These are phyloP conservation scores for Myochromella boudieri DNA, from an alignment of 768 basidiomycete species.

Conservation along the genomic window DNA sequence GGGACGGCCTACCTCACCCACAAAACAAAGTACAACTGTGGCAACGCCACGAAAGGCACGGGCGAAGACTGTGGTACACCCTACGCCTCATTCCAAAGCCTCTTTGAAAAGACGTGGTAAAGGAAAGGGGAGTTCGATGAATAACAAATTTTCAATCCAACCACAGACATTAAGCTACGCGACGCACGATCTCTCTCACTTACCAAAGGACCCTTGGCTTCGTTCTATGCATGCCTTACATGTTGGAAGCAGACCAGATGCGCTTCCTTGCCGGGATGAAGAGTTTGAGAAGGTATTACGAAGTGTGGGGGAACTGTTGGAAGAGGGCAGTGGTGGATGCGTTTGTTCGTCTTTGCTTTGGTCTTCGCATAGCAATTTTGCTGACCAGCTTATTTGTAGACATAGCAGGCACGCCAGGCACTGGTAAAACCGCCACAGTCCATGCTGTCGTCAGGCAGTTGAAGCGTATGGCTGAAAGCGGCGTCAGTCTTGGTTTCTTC, in stretches of 20 bases:
- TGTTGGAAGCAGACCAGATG: conserved; percentile 89
- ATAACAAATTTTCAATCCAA: conserved; percentile 23
- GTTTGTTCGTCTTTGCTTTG: conserved; percentile 54
- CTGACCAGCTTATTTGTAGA: conserved; percentile 46
- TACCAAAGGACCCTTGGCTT: conserved; percentile 79
- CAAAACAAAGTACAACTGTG: conserved; percentile 4
- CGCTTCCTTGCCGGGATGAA: conserved; percentile 83
- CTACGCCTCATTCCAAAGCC: conserved; percentile 78
- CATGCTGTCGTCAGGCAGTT: conserved; percentile 90
- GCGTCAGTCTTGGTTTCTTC: conserved; percentile 49
- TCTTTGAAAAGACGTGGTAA: conserved; percentile 48
- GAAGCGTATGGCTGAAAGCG: conserved; percentile 82
- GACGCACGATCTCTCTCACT: conserved; percentile 41
- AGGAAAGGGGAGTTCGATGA: conserved; percentile 12
- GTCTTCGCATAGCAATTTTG: conserved; percentile 7
- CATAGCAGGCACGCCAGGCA: conserved; percentile 98
- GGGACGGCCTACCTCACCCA: conserved; percentile 5
- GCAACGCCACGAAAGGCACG: conserved; percentile 32
- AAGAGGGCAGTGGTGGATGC: conserved; percentile 94
- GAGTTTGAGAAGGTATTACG: conserved; percentile 78
- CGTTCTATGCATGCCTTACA: conserved; percentile 90
- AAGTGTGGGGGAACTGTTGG: conserved; percentile 80
- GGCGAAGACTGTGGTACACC: conserved; percentile 47
- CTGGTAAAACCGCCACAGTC: conserved; percentile 97
- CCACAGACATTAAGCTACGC: conserved; percentile 27